These are phyloP conservation scores for Fraxinus paxiana DNA, from an alignment of 305 asterid species.

Conservation along the genomic window DNA sequence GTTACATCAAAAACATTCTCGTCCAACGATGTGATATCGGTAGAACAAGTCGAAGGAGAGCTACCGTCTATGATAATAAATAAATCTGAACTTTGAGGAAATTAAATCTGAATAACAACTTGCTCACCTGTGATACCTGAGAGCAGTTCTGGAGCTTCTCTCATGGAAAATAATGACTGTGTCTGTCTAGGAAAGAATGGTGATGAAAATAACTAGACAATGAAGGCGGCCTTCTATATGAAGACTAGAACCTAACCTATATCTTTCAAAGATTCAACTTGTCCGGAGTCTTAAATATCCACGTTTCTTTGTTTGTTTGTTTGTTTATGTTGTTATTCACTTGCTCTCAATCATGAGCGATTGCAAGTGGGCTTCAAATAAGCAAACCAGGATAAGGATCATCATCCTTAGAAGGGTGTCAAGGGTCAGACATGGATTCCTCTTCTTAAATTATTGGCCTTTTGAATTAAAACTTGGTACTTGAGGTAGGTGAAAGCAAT, in stretches of 20 bases:
- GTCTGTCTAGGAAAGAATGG: neutral
- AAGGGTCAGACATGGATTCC: neutral
- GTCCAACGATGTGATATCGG: neutral
- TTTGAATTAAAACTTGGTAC: too few species aligned
- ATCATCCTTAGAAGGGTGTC: neutral
- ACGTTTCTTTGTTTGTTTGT: neutral
- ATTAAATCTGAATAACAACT: neutral
- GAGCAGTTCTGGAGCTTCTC: conserved; percentile 30
- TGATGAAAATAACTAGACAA: neutral
- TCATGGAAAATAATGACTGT: conserved; percentile 27
- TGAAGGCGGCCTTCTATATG: neutral
- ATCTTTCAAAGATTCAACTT: neutral
- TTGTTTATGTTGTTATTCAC: neutral
- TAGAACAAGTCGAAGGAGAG: neutral
- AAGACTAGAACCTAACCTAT: neutral
- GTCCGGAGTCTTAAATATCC: neutral
- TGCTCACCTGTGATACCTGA: conserved; percentile 26
- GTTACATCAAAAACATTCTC: neutral
- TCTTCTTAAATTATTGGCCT: too few species aligned
- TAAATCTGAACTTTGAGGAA: neutral
- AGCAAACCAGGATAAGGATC: neutral
- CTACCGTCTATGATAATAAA: neutral
- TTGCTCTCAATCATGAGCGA: neutral
- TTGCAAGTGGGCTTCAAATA: neutral
- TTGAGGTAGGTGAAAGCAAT: too few species aligned